These are phyloP conservation scores for Umbelopsis sp. DNA, from an alignment of 192 early-diverging fungal species.

Conservation along the genomic window DNA sequence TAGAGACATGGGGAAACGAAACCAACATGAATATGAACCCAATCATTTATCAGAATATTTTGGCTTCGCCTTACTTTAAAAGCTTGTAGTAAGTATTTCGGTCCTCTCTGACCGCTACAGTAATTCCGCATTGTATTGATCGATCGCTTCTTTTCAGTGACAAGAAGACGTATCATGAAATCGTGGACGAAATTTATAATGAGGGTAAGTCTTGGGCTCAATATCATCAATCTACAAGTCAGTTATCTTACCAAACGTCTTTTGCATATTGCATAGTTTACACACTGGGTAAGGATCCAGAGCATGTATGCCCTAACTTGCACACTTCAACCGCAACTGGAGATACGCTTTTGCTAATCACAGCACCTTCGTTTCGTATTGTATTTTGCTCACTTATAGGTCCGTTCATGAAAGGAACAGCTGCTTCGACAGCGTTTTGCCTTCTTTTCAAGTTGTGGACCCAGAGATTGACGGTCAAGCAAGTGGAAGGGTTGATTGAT, in stretches of 20 bases:
- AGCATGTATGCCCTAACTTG: conserved; percentile 22
- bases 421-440: conserved; percentile 81
- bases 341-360: conserved; percentile 2
- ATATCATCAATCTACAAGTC: neutral
- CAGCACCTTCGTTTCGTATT: conserved; percentile 19
- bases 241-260: neutral
- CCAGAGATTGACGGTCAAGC: conserved; percentile 71
- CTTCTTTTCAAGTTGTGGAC: conserved; percentile 87
- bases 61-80: conserved; percentile 76
- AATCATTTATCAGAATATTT: conserved; percentile 71
- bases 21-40: conserved; percentile 84
- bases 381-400: conserved; percentile 45
- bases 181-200: conserved; percentile 74
- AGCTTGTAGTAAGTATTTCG: conserved; percentile 61
- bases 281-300: conserved; percentile 36
- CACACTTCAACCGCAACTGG: neutral
- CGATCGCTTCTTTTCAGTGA: conserved; percentile 45
- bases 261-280: conserved; percentile 34
- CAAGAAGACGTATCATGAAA: conserved; percentile 76
- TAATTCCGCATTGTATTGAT: neutral
- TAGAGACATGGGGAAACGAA: conserved; percentile 76
- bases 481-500: conserved; percentile 77
- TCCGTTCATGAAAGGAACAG: conserved; percentile 79
- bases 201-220: conserved; percentile 49
- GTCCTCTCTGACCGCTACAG: neutral